Conservation (phyloP, 495 filamentous ascomycete species). For the Xanthoparmelia taractica region DNA sequence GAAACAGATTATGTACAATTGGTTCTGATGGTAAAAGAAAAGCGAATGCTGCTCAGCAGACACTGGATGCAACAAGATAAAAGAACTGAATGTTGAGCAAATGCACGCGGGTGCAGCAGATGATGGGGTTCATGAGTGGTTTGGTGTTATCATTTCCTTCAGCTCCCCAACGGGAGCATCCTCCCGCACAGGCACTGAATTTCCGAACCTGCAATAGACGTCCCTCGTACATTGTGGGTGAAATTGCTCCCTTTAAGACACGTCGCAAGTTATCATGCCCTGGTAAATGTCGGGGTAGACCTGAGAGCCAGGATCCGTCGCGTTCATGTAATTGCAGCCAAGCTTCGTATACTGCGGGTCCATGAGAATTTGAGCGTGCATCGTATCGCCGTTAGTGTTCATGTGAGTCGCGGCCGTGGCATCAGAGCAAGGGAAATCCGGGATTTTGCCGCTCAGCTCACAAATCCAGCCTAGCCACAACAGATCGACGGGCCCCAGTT, state of each 20-base stretch:
- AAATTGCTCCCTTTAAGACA: background rate
- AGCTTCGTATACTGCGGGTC: constrained; percentile 10
- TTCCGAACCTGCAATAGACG: background rate
- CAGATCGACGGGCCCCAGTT: constrained; percentile 7
- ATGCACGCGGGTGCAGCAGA: constrained; percentile 6
- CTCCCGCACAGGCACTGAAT: constrained; percentile 1
- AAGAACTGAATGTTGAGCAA: constrained; percentile 9
- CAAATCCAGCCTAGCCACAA: constrained; percentile 22
- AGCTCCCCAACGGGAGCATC: background rate
- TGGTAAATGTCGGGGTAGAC: background rate
- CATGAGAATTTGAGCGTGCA: constrained; percentile 19
- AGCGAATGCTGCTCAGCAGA: constrained; percentile 19
- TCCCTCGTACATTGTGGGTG: background rate
- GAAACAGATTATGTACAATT: constrained; percentile 18
- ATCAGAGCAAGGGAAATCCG: background rate
- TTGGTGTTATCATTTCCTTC: background rate
- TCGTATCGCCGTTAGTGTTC: background rate
- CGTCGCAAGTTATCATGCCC: constrained; percentile 19
- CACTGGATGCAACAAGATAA: constrained; percentile 13
- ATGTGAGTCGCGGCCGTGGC: constrained; percentile 8
- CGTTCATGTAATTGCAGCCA: constrained; percentile 13
- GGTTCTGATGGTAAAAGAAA: background rate
- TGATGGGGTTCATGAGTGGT: background rate
- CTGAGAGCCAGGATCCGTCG: background rate
- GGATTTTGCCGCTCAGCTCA: constrained; percentile 10